Base-by-base conservation (phyloP, 768 basidiomycete species). In the Amanita rubescens region DNA sequence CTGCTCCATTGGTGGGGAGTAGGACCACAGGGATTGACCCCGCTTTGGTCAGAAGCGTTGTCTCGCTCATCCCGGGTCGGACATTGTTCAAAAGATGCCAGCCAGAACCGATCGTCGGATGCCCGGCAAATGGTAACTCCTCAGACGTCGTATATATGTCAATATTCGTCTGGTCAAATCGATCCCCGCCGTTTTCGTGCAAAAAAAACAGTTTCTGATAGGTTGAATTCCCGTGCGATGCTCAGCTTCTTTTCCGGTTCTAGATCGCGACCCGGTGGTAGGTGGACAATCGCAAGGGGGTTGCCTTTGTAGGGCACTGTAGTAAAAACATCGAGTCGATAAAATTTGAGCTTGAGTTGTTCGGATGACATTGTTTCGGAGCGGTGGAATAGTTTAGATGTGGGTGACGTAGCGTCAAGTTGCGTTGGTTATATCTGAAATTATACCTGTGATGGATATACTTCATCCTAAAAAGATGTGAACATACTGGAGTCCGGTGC, bases 121-220 rank as follows among this genome's bases (percentile, higher is more conserved):
- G 74, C 4, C 74, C 74, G 10, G 76, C 74, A 47, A 76, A 76
- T 0, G 75, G 74, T 1, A 76, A 59, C 50, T 77, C 74, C 33
- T 64, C 61, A 3, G 58, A 59, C 3, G 69, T 58, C 10, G 69
- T 75, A 62, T 75, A 76, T 46, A 75, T 75, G 42, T 76, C 71
- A 54, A 74, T 71, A 10, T 54, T 58, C 25, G 67, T 59, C 1
- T 67, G 55, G 27, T 54, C 4, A 30, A 8, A 8, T 8, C 27
- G 27, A 10, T 48, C 55, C 30, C 62, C 60, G 12, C 57, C 53
- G 14, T 57, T 56, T 49, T 70, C 67, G 55, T 76, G 73, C 1
- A 73, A 63, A 59, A n/a, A 76, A 76, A 27, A 76, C 72, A 0
- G 76, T 77, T 47, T 77, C 76, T 3, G 75, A 74, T 50, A 75